Base-by-base conservation (phyloP, 1,284 basidiomycete genomes). In the Irpex lacteus region DNA sequence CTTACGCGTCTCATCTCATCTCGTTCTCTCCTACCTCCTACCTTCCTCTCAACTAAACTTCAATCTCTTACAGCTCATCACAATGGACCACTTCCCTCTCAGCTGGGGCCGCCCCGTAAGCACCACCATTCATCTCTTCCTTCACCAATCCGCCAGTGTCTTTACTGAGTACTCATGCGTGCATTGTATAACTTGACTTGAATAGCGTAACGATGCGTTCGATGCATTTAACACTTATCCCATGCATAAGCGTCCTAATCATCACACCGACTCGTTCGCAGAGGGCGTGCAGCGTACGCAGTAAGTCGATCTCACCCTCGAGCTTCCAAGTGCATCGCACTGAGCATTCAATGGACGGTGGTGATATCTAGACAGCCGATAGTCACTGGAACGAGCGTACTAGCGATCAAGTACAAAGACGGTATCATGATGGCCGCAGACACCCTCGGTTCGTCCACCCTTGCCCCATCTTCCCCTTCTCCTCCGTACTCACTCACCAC, bases 341-440 rank as follows among this genome's bases (percentile, higher is more conserved):
- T 11, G 13, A 18, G 18, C 53, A 8, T 34, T 6, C 19, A 19
- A 8, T 2, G 34, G 1, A 36, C 34, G 1, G 7, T 36, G 1
- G 34, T 36, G 2, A 36, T 8, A 34, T 36, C 34, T 47, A 95
- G 94, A 72, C 93, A 97, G 73, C 97, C 98, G 5, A 91, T 99
- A 67, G 95, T 98, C 13, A 99, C 97, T 0, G 98, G 97, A 70
- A 98, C 97, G 4, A 96, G 94, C 63, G 95, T 99, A 6, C 85
- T 99, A 47, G 98, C 92, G 5, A 83, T 99, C 75, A 93, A 93
- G 77, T 99, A 88, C 85, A 95, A 96, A 76, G 95, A 95, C 71
- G 97, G 98, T 2, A 89, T 99, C 69, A 98, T 99, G 95, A 89
- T 99, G 81, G 96, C 98, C n/a, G 95, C 98, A 40, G 97, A 99